These are phyloP conservation scores for Kwoniella europaea DNA, from an alignment of 768 basidiomycete genomes.

Conservation along the genomic window DNA sequence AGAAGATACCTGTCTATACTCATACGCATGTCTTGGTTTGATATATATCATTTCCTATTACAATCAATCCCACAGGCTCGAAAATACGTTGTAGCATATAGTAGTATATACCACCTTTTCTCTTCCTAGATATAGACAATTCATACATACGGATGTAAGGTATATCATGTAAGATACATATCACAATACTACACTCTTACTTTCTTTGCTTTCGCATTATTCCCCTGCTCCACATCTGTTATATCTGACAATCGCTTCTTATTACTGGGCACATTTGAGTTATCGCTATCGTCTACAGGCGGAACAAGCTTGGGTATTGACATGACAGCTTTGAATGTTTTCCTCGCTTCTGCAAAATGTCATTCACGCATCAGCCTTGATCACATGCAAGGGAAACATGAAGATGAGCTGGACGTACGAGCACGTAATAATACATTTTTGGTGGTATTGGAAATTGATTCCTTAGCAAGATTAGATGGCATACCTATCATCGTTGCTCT, in stretches of 20 bases:
- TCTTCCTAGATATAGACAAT: background rate
- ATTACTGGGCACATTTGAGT: background rate
- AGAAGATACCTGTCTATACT: too few species aligned
- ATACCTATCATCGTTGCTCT: conserved; percentile 55
- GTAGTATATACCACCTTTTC: conserved; percentile 11
- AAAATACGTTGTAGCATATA: conserved; percentile 1
- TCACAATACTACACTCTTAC: background rate
- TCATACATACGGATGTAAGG: conserved; percentile 11
- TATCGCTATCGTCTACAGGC: background rate
- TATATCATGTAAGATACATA: background rate
- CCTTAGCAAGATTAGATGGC: conserved; percentile 57
- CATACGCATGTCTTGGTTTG: too few species aligned
- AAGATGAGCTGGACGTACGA: conserved; percentile 39
- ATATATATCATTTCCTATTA: too few species aligned
- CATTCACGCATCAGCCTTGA: background rate
- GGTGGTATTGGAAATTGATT: conserved; percentile 43
- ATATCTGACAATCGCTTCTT: background rate
- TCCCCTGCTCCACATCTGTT: background rate
- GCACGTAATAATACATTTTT: conserved; percentile 51
- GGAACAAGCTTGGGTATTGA: conserved; percentile 44
- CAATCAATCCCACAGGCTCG: too few species aligned
- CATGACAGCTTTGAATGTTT: conserved; percentile 53
- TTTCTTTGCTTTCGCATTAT: background rate
- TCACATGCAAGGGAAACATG: background rate
- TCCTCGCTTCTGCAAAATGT: conserved; percentile 43